Percentiles rank a stretch among this genome's conserved stretches.
phyloP scores from a whole-genome alignment of 2,329 filamentous ascomycete species.

The Phyllosticta citrichinensis region DNA sequence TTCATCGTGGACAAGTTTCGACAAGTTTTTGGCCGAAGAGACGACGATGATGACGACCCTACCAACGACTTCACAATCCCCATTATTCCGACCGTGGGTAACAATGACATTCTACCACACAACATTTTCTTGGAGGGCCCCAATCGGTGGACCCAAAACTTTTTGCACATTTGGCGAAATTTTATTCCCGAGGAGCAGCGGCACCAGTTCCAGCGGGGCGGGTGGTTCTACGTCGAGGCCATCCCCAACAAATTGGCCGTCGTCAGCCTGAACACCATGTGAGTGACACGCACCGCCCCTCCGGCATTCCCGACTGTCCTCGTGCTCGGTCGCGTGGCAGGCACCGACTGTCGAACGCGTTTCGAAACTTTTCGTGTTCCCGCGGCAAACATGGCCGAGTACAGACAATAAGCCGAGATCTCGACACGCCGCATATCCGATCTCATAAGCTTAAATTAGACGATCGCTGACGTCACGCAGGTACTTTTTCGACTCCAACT shows the following conservation, averaged over 20 bases:
- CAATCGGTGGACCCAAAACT: slow-evolving; percentile 73
- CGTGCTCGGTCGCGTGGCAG: neutral
- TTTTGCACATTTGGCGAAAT: slow-evolving; percentile 65
- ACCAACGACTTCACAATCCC: slow-evolving; percentile 59
- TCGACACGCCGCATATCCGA: neutral
- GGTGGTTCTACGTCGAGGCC: slow-evolving; percentile 91
- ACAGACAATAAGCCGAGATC: neutral
- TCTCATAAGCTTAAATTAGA: neutral
- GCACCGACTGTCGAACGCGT: neutral
- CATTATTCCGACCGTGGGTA: slow-evolving; percentile 82
- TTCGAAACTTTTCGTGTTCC: neutral
- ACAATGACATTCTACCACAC: slow-evolving; percentile 95
- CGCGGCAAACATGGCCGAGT: neutral
- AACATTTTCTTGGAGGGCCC: slow-evolving; percentile 84
- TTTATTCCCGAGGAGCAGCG: slow-evolving; percentile 91
- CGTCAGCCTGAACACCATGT: slow-evolving; percentile 87
- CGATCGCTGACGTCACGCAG: slow-evolving; percentile 14
- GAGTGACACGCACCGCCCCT: slow-evolving; percentile 11
- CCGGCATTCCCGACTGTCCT: neutral
- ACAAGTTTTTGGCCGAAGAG: slow-evolving; percentile 55
- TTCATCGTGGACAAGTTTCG: slow-evolving; percentile 66
- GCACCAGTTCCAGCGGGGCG: slow-evolving; percentile 82
- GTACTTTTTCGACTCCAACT: slow-evolving; percentile 90
- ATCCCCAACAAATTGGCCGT: slow-evolving; percentile 78
- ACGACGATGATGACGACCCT: slow-evolving; percentile 38